These are phyloP conservation scores for Russula ochroleuca DNA, from an alignment of 768 basidiomycete genomes.

Conservation along the genomic window DNA sequence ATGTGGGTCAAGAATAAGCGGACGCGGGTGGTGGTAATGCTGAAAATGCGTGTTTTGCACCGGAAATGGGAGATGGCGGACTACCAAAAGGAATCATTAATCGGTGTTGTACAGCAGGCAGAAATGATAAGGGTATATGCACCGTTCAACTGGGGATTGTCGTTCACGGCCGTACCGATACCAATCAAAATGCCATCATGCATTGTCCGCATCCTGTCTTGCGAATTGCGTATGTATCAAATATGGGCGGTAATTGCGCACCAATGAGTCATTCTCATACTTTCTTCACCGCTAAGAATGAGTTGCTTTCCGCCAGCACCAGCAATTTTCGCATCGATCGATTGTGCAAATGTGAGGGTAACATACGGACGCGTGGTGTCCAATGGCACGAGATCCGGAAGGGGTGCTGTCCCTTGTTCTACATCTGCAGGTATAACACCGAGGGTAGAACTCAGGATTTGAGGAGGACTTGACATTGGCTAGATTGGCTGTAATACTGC, in stretches of 20 bases:
- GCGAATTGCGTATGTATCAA: neutral
- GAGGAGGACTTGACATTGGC: slow-evolving; percentile 17
- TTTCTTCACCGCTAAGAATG: slow-evolving; percentile 77
- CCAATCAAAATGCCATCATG: slow-evolving; percentile 94
- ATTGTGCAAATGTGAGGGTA: slow-evolving; percentile 85
- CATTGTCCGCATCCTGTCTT: slow-evolving; percentile 76
- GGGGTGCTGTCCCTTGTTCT: slow-evolving; percentile 18
- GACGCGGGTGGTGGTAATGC: slow-evolving; percentile 58
- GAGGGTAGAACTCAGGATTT: slow-evolving; percentile 20
- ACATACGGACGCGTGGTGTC: slow-evolving; percentile 48
- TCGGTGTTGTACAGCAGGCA: slow-evolving; percentile 5
- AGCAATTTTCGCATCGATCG: slow-evolving; percentile 84
- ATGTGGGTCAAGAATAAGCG: slow-evolving; percentile 76
- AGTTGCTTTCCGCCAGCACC: slow-evolving; percentile 70
- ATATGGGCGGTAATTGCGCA: slow-evolving; percentile 35
- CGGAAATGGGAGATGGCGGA: slow-evolving; percentile 49
- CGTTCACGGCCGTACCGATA: slow-evolving; percentile 83
- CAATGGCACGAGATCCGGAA: slow-evolving; percentile 19
- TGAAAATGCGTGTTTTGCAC: slow-evolving; percentile 29
- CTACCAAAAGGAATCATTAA: slow-evolving; percentile 34
- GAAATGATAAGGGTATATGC: slow-evolving; percentile 28
- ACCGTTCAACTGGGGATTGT: slow-evolving; percentile 95
- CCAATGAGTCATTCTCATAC: slow-evolving; percentile 95
- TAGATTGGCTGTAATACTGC: neutral
- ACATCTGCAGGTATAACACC: slow-evolving; percentile 17